Percentiles rank a stretch among this genome's conserved stretches.
Conservation (phyloP, 371 early-diverging fungal species). For the Mucor saturninus region DNA sequence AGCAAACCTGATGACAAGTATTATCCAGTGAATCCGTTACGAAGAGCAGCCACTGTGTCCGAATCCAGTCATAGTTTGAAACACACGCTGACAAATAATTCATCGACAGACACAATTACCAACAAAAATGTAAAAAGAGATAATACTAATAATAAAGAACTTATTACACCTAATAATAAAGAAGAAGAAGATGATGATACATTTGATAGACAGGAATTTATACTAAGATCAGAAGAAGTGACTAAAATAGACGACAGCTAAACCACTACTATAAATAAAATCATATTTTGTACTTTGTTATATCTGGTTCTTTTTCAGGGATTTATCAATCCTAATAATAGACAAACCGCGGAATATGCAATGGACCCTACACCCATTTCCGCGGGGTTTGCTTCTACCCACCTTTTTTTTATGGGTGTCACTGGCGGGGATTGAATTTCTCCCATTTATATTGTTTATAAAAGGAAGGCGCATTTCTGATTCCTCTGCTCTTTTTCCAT, state of each 20-base stretch:
- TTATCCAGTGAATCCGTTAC: slow-evolving; percentile 6
- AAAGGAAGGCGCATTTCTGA: not conserved
- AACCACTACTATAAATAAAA: not conserved
- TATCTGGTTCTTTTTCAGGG: too few species aligned
- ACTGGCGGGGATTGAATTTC: too few species aligned
- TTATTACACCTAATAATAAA: not conserved
- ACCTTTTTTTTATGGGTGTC: not conserved
- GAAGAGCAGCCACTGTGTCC: slow-evolving; percentile 19
- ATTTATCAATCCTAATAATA: not conserved
- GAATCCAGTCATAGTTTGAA: slow-evolving; percentile 5
- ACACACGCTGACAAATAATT: not conserved
- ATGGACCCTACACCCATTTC: too few species aligned
- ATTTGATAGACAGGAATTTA: slow-evolving; percentile 48
- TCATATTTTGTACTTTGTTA: not conserved
- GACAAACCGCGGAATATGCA: too few species aligned
- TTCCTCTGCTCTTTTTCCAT: not conserved
- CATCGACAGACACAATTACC: slow-evolving; percentile 2
- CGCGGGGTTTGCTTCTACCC: not conserved
- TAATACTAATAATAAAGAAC: not conserved
- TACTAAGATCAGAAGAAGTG: slow-evolving; percentile 32
- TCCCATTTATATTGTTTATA: not conserved
- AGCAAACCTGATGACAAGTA: slow-evolving; percentile 27
- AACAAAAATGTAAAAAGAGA: slow-evolving; percentile 3
- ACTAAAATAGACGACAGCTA: slow-evolving; percentile 5
- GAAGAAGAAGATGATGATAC: slow-evolving; percentile 8